These are phyloP conservation scores for Edaphochlamys debaryana DNA, from an alignment of 139 green algal genomes.

Conservation along the genomic window DNA sequence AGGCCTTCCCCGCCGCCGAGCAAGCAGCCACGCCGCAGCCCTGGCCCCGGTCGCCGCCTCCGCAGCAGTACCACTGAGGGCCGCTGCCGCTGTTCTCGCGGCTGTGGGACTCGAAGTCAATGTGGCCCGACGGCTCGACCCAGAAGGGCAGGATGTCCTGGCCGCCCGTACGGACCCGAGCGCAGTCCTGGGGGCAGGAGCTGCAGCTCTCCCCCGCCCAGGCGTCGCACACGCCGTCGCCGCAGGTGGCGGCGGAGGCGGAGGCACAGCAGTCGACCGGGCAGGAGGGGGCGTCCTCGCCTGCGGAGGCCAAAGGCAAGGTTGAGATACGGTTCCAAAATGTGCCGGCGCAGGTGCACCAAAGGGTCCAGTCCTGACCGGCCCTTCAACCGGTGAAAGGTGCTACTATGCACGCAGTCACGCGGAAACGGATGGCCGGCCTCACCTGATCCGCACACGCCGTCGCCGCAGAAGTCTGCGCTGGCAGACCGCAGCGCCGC, in stretches of 20 bases:
- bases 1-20: neutral
- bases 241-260: neutral
- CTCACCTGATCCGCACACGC: neutral
- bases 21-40: neutral
- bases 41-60: neutral
- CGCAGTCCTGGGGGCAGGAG: constrained; percentile 16
- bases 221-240: constrained; percentile 22
- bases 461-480: neutral
- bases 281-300: neutral
- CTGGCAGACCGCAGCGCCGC: too few relatives aligned
- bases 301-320: neutral
- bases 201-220: constrained; percentile 29
- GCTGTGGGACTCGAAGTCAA: neutral
- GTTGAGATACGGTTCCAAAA: neutral
- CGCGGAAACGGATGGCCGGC: too few relatives aligned
- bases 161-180: neutral
- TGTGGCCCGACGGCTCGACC: neutral
- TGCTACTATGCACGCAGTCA: too few relatives aligned
- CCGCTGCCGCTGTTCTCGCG: neutral
- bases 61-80: neutral
- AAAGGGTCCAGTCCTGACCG: too few relatives aligned
- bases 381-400: neutral
- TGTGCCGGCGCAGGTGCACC: too few relatives aligned
- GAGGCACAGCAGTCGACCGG: neutral
- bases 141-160: neutral